Base-by-base conservation (phyloP, 2,329 filamentous ascomycete genomes). In the Alternaria sp. region DNA sequence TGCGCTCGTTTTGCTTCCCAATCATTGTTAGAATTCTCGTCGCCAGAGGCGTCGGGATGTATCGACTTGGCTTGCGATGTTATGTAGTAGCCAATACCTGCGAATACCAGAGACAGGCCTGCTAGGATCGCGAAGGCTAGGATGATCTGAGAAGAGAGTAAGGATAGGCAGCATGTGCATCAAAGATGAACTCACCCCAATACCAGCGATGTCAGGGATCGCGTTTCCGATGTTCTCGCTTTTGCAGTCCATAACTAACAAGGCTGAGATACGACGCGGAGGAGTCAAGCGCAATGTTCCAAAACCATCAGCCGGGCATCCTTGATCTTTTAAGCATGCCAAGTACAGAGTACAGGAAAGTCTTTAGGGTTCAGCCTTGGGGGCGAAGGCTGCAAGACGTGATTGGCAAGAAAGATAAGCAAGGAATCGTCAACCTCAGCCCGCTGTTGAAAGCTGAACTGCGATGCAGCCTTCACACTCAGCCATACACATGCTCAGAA, bases 401-500 rank as follows among this genome's bases (percentile, higher is more conserved):
- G 36, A 40, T 40, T 17, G 36, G 36, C 36, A 40, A 17, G 36
- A 1, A 17, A 40, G 0, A 11, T 6, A 6, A 17, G 36, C 4
- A 9, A 4, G 15, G 5, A 10, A n/a, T 5, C 9, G 9, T 40
- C 36, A 40, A 0, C n/a, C 36, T n/a, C 32, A 36, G 32, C 32
- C 8, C 4, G 36, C 5, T 17, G 3, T 8, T 5, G 36, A 40
- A 11, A 17, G n/a, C 36, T 40, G 36, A 17, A 10, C 5, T 11
- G 36, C 36, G 9, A 17, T 17, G 0, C 5, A 40, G 36, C n/a
- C 36, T 17, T 40, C 36, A 17, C 36, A 17, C 5, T 3, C 36
- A 40, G 36, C 1, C 1, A 17, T 6, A 5, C 9, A 11, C 0
- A 4, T 6, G 15, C 2, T 0, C 2, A 10, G 1, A 6, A n/a